Evolutionary conservation across 2,329 filamentous ascomycete genomes (phyloP).

Genomic region (Epichloe coenophiala): DNA sequence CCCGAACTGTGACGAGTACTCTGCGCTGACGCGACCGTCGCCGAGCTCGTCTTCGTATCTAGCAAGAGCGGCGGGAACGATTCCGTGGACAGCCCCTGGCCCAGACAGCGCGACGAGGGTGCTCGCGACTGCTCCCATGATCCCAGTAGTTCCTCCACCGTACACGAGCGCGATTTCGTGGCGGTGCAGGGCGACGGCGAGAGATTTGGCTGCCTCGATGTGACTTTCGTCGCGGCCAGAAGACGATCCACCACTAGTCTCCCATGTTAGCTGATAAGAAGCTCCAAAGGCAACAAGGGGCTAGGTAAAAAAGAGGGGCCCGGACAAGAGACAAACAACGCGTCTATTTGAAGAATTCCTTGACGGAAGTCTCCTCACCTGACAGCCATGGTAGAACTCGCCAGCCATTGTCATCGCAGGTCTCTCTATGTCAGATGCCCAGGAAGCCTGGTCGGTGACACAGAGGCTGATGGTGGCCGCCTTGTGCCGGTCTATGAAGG

Average conservation of each 20-base stretch:
- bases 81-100: conserved; percentile 70
- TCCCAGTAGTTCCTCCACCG: conserved; percentile 78
- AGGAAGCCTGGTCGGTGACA: neutral
- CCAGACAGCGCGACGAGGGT: conserved; percentile 71
- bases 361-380: neutral
- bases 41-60: conserved; percentile 55
- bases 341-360: neutral
- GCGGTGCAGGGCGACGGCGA: conserved; percentile 59
- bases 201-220: conserved; percentile 59
- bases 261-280: neutral
- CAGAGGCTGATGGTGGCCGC: neutral
- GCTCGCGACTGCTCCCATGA: conserved; percentile 94
- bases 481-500: neutral
- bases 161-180: conserved; percentile 76
- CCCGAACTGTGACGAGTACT: conserved; percentile 52
- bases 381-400: neutral
- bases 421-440: neutral
- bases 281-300: neutral
- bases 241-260: neutral
- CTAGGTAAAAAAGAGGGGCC: neutral
- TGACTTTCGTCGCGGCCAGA: conserved; percentile 60
- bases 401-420: neutral
- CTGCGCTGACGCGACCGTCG: conserved; percentile 11
- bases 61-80: conserved; percentile 76
- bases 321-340: neutral